These are phyloP conservation scores for Mallotus nudiflorus DNA, from an alignment of 345 rosid genomes.

Conservation along the genomic window DNA sequence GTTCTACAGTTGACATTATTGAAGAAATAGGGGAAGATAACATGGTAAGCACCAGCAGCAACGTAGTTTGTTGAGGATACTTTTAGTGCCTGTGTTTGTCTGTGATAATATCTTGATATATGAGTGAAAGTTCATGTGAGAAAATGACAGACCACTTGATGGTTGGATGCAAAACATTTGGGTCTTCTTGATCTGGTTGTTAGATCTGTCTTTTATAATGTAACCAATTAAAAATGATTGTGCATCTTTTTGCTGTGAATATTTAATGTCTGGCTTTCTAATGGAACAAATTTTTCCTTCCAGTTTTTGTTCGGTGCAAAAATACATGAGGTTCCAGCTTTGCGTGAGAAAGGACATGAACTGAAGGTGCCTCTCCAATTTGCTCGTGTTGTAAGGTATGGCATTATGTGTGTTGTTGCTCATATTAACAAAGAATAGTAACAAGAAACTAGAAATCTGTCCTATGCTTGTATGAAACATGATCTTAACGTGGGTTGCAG, in stretches of 20 bases:
- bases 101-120: background rate
- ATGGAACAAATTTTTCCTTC: conserved; percentile 8
- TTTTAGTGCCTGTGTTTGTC: background rate
- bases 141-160: no score
- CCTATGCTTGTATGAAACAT: background rate
- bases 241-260: background rate
- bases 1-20: conserved; percentile 43
- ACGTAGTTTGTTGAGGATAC: background rate
- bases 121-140: background rate
- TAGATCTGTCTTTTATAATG: background rate
- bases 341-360: conserved; percentile 36
- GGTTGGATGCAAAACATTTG: background rate
- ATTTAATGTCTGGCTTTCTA: conserved; percentile 7
- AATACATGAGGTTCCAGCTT: conserved; percentile 33
- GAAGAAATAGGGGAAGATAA: conserved; percentile 51
- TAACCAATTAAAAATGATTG: background rate
- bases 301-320: conserved; percentile 52
- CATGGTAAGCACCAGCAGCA: conserved; percentile 32
- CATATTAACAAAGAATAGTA: no score
- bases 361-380: conserved; percentile 47
- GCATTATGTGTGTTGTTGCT: background rate
- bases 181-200: background rate
- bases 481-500: background rate
- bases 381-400: conserved; percentile 47
- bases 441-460: background rate